These are phyloP conservation scores for Tolypocladium tundrense DNA, from an alignment of 2,329 filamentous ascomycete species.

Conservation along the genomic window DNA sequence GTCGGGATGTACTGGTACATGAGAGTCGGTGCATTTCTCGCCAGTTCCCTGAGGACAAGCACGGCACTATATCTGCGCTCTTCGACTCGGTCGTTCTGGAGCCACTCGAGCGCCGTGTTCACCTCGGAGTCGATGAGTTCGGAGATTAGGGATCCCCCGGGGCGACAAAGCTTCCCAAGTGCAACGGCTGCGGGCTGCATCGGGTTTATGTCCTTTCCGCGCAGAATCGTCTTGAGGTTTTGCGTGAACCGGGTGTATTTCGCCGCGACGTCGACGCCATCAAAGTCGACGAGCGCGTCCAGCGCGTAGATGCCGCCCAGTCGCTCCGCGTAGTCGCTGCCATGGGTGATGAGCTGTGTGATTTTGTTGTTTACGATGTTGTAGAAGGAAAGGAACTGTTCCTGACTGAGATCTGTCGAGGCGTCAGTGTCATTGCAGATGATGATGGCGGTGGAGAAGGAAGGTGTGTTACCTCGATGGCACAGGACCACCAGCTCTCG, in stretches of 20 bases:
- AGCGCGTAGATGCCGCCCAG: conserved; percentile 88
- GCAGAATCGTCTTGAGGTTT: conserved; percentile 76
- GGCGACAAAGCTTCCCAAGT: conserved; percentile 80
- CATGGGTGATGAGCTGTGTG: conserved; percentile 65
- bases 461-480: conserved; percentile 38
- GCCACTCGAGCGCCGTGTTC: conserved; percentile 90
- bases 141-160: conserved; percentile 86
- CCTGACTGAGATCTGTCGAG: conserved; percentile 59
- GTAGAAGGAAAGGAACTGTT: conserved; percentile 59
- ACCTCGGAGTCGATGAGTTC: conserved; percentile 96
- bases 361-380: conserved; percentile 46
- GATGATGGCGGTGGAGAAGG: not conserved
- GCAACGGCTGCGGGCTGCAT: conserved; percentile 87
- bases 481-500: conserved; percentile 44
- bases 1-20: conserved; percentile 94
- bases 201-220: conserved; percentile 82
- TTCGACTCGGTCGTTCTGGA: conserved; percentile 90
- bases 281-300: conserved; percentile 89
- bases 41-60: conserved; percentile 80
- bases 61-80: conserved; percentile 89
- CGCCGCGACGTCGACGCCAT: conserved; percentile 82
- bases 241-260: conserved; percentile 94
- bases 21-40: conserved; percentile 84
- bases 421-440: conserved; percentile 8
- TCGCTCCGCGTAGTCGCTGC: conserved; percentile 76